These are phyloP conservation scores for Taiozyma sp. DNA, from an alignment of 1,139 yeast genomes.

Conservation along the genomic window DNA sequence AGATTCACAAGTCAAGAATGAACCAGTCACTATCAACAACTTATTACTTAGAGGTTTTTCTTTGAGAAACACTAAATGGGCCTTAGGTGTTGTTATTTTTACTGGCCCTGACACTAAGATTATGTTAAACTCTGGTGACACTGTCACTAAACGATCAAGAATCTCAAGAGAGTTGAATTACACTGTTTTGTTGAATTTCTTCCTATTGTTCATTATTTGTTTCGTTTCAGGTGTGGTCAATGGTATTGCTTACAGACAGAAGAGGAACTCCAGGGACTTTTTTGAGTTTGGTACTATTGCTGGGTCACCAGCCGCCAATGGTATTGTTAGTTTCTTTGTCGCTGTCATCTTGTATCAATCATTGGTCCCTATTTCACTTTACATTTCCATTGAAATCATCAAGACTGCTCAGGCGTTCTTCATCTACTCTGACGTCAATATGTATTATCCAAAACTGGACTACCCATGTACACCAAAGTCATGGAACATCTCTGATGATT, in stretches of 20 bases:
- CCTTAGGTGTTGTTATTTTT: constrained; percentile 79
- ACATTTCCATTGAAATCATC: constrained; percentile 91
- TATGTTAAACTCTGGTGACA: constrained; percentile 88
- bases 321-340: constrained; percentile 83
- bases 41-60: constrained; percentile 85
- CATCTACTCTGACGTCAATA: constrained; percentile 80
- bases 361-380: constrained; percentile 90
- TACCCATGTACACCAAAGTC: constrained; percentile 96
- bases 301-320: constrained; percentile 65
- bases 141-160: constrained; percentile 85
- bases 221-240: constrained; percentile 78
- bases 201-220: constrained; percentile 71
- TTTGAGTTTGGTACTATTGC: constrained; percentile 67
- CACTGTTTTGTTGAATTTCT: constrained; percentile 77
- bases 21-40: constrained; percentile 78
- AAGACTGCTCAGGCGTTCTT: constrained; percentile 93
- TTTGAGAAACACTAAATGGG: constrained; percentile 91
- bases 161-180: constrained; percentile 80
- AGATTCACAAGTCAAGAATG: constrained; percentile 42
- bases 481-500: constrained; percentile 96
- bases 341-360: constrained; percentile 86
- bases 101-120: constrained; percentile 94
- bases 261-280: constrained; percentile 52
- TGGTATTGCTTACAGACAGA: constrained; percentile 63
- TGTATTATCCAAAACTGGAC: constrained; percentile 83